Evolutionary conservation across 148 eudicot genomes (phyloP).

Genomic region (Nyssa sinensis): DNA sequence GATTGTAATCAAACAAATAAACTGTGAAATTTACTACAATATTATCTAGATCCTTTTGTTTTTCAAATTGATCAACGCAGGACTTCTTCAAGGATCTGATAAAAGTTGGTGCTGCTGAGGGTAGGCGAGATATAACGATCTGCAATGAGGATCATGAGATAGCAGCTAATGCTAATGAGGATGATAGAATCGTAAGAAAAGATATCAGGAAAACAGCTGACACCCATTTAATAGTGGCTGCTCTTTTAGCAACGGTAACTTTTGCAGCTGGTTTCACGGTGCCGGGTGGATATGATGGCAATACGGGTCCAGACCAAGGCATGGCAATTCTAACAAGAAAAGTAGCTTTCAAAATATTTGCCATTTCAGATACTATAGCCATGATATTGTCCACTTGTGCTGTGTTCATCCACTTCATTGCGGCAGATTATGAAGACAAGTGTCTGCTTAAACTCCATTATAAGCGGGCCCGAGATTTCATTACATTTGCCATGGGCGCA

Average conservation of each 20-base stretch:
- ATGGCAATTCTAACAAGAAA: neutral
- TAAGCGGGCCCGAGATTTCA: neutral
- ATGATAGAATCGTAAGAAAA: too few species aligned
- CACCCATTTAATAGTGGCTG: neutral
- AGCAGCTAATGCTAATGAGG: too few species aligned
- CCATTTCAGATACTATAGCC: neutral
- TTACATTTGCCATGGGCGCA: neutral
- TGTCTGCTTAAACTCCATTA: neutral
- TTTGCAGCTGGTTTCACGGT: conserved; percentile 16
- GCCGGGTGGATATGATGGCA: conserved; percentile 11
- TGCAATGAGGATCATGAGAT: neutral
- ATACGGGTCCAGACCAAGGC: conserved; percentile 8
- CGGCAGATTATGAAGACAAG: neutral
- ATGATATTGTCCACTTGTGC: neutral
- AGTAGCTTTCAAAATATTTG: conserved; percentile 7
- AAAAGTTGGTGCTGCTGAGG: neutral
- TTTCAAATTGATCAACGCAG: too few species aligned
- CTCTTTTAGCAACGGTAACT: conserved; percentile 14
- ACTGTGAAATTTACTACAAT: too few species aligned
- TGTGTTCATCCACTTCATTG: neutral
- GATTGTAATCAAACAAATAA: too few species aligned
- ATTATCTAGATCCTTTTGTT: too few species aligned
- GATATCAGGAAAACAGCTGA: too few species aligned
- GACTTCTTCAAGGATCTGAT: too few species aligned
- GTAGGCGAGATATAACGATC: neutral